Evolutionary conservation across 768 basidiomycete species (phyloP), one percentile per base, ranked within the genome.

Genomic region (Boletus pseudopeckii): DNA sequence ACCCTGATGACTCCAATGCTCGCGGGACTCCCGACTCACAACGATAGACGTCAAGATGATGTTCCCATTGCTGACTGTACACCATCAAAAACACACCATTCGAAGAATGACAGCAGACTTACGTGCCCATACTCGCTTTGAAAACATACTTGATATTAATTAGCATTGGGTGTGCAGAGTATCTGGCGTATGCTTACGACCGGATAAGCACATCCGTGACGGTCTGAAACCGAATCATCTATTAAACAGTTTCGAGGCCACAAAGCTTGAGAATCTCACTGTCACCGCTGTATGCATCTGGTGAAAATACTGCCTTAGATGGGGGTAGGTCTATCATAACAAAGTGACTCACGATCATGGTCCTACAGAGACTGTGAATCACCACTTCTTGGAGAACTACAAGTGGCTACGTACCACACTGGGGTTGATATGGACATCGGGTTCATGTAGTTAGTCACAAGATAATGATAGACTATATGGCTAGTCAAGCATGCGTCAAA

Each of bases 381-480:
- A 2, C 8, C 44, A 32, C 4, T 9, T 20, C 15, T 11, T 3
- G 15, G 11, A 24, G 11, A 11, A 14, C 5, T n/a, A 22, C 0
- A 8, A 18, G 32, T 17, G 15, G 28, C n/a, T n/a, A 55, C 63
- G 11, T 46, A 64, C 84, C 84, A 85, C 10, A 80, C 72, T 0
- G 79, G 77, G 20, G 57, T 54, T 14, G 61, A 9, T 18, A 84
- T 67, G 3, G 81, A 75, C 17, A 66, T 7, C 3, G 77, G 75
- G 57, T 80, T 78, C 52, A 77, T 63, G 58, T 76, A 85, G 66
- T 85, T 82, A 39, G 63, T 68, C 40, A 85, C 80, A 47, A 83
- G 72, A 58, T 85, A 85, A 60, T 74, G 74, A 57, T 85, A 86
- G 37, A 81, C 71, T 56, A 82, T 75, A 61, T 85, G 83, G 45